phyloP scores from a whole-genome alignment of 805 yeast genomes.

The Priceomyces fermenticarens region DNA sequence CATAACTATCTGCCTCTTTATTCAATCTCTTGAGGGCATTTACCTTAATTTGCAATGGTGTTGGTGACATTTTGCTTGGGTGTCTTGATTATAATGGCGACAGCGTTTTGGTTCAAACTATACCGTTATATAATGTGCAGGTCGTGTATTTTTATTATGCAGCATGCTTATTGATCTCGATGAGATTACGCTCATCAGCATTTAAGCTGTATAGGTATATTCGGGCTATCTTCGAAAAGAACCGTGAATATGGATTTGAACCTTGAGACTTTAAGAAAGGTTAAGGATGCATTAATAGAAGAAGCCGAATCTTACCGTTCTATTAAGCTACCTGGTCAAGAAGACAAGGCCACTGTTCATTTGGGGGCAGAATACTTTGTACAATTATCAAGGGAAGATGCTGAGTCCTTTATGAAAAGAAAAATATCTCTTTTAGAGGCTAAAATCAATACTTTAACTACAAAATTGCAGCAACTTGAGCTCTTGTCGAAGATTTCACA shows the following conservation, averaged over 20 bases:
- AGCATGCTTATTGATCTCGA: too few relatives aligned
- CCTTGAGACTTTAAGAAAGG: too few relatives aligned
- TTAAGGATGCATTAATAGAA: too few relatives aligned
- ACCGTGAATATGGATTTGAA: too few relatives aligned
- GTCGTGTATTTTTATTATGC: neutral
- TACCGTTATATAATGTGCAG: neutral
- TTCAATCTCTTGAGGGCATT: conserved; percentile 66
- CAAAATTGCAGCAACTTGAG: conserved; percentile 29
- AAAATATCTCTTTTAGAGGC: conserved; percentile 26
- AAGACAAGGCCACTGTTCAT: conserved; percentile 4
- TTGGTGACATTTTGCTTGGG: conserved; percentile 54
- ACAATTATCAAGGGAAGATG: conserved; percentile 26
- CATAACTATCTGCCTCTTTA: conserved; percentile 58
- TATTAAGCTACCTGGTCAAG: too few relatives aligned
- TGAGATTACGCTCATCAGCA: too few relatives aligned
- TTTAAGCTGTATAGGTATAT: too few relatives aligned
- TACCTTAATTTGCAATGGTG: conserved; percentile 66
- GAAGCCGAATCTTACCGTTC: too few relatives aligned
- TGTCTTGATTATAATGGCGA: neutral
- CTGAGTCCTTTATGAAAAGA: conserved; percentile 22
- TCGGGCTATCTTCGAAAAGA: too few relatives aligned
- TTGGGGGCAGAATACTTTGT: conserved; percentile 43
- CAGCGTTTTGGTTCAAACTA: neutral
- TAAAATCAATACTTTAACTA: conserved; percentile 39
- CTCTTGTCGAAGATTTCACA: conserved; percentile 20